Percentiles rank a stretch among this genome's conserved stretches.
phyloP scores from a whole-genome alignment of 1,284 basidiomycete genomes.

The Moesziomyces parantarcticus region DNA sequence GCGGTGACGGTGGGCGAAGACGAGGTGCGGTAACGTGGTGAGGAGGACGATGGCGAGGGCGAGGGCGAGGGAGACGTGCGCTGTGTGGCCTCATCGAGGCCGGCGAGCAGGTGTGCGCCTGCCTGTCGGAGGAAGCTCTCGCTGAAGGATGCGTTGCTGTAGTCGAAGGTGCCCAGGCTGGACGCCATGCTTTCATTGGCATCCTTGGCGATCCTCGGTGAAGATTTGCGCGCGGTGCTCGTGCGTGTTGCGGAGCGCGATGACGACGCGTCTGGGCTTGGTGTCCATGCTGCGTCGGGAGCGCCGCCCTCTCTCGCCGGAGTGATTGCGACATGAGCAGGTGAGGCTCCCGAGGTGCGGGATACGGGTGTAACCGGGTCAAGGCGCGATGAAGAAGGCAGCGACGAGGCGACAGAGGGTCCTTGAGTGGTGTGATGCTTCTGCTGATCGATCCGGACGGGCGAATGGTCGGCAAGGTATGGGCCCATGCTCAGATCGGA shows the following conservation, averaged over 20 bases:
- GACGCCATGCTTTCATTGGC: conserved; percentile 40
- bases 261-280: conserved; percentile 23
- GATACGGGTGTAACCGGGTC: background rate
- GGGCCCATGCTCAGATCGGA: conserved; percentile 15
- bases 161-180: conserved; percentile 40
- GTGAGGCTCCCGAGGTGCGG: background rate
- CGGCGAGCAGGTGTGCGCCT: conserved; percentile 52
- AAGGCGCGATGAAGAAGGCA: background rate
- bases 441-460: background rate
- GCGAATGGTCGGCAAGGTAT: conserved; percentile 11
- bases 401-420: no score
- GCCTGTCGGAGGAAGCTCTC: conserved; percentile 61
- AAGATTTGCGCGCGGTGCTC: conserved; percentile 1
- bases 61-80: background rate
- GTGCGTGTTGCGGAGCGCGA: conserved; percentile 17
- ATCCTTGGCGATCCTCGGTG: background rate
- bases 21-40: conserved; percentile 19
- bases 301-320: background rate
- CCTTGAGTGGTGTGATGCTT: background rate
- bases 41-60: conserved; percentile 5
- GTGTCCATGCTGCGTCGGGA: conserved; percentile 25
- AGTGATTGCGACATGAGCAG: no score
- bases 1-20: conserved; percentile 30
- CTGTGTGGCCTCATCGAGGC: conserved; percentile 34
- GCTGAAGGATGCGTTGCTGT: conserved; percentile 56